These are phyloP conservation scores for Telopea speciosissima DNA, from an alignment of 177 flowering plant species.

Conservation along the genomic window DNA sequence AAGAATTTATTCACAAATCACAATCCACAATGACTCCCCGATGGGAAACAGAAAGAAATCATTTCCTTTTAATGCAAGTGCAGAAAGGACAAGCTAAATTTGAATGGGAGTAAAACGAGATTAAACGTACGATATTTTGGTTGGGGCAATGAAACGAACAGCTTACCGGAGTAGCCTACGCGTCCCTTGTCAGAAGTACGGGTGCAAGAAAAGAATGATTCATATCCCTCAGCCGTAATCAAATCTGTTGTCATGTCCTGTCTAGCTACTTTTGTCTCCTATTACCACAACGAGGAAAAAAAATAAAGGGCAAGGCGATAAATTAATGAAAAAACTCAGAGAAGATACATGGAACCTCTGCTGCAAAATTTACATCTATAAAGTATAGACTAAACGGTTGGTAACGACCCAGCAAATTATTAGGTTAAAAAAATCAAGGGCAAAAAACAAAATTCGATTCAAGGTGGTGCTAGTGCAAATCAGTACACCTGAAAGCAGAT, in stretches of 20 bases:
- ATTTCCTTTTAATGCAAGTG: no score
- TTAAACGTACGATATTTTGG: neutral
- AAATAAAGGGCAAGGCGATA: neutral
- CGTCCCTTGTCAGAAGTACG: constrained; percentile 71
- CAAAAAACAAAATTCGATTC: neutral
- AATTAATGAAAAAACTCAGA: neutral
- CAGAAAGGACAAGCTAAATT: no score
- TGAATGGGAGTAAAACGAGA: neutral
- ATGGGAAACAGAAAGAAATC: no score
- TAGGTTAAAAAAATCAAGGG: neutral
- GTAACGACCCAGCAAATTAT: neutral
- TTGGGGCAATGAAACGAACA: constrained; percentile 18
- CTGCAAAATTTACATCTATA: neutral
- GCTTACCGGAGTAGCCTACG: constrained; percentile 74
- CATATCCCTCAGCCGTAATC: constrained; percentile 84
- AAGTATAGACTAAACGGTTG: neutral
- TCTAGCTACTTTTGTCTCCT: constrained; percentile 83
- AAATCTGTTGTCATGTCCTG: constrained; percentile 83
- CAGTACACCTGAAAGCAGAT: constrained; percentile 78
- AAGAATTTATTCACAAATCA: no score
- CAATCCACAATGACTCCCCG: no score
- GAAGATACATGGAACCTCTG: neutral
- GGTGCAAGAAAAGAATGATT: constrained; percentile 91
- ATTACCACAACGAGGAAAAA: neutral
- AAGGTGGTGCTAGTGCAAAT: neutral